These are phyloP conservation scores for Acmispon strigosus DNA, from an alignment of 306 rosid species.

Conservation along the genomic window DNA sequence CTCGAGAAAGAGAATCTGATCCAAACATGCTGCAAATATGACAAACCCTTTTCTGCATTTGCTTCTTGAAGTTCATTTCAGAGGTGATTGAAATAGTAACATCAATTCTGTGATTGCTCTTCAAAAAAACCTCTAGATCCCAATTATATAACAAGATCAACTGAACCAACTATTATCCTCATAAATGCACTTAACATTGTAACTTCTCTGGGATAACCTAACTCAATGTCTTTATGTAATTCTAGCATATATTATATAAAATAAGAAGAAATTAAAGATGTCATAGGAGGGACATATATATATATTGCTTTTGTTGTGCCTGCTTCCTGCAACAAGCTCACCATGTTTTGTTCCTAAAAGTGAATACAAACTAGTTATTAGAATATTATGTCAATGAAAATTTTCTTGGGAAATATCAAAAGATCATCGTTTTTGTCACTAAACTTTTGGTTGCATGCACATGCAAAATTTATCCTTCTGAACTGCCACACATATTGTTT, in stretches of 20 bases:
- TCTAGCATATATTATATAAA: background rate
- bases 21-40: background rate
- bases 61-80: background rate
- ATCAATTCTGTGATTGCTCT: background rate
- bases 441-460: slow-evolving; percentile 22
- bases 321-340: slow-evolving; percentile 4
- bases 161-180: background rate
- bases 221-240: background rate
- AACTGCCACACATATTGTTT: background rate
- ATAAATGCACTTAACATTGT: background rate
- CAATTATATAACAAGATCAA: too few species aligned
- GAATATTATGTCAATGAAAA: background rate
- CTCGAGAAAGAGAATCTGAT: too few species aligned
- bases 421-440: background rate
- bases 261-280: background rate
- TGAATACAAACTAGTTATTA: slow-evolving; percentile 7
- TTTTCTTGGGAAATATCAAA: slow-evolving; percentile 14
- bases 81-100: background rate
- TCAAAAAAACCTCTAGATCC: background rate
- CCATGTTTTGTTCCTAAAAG: slow-evolving; percentile 19
- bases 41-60: background rate
- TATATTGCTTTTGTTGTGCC: background rate
- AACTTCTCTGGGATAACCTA: background rate
- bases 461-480: background rate
- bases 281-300: background rate